Base-by-base conservation (phyloP, 768 basidiomycete genomes). In the Candolleomyces eurysporus region DNA sequence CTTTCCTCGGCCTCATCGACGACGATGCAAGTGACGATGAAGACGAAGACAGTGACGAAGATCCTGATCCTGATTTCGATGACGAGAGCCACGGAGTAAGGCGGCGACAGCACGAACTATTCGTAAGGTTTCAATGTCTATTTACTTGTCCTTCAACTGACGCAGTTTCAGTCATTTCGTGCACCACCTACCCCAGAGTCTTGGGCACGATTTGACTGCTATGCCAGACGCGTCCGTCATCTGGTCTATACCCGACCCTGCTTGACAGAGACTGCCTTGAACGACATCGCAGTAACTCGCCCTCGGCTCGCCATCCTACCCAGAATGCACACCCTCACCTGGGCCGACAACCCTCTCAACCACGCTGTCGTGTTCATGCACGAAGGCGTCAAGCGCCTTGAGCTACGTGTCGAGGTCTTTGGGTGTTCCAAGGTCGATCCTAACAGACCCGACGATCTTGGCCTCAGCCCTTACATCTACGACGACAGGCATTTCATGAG, bases 181-280 rank as follows among this genome's bases (percentile, higher is more conserved):
- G 62, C 66, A 57, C 46, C 58, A 31, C 64, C 64, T 2, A 61
- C 65, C 10, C 63, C 58, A 43, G 62, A 57, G 4, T 61, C 62
- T 19, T 68, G 69, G 69, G 63, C 61, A 10, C 52, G 59, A 36
- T 70, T 70, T 58, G 60, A 61, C 26, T 63, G 62, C 45, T 70
- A 70, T 55, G 61, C 69, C 17, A 64, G 62, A 39, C 66, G 66
- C 58, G 66, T 68, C 19, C 66, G 67, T 21, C 63, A 63, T 30
- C 65, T 70, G 50, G 51, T 63, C 21, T 66, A 63, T 61, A 73
- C 59, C 53, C 63, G 64, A 17, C 54, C 50, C 2, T 58, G 57
- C 17, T 19, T 48, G 4, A 42, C 46, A 4, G 22, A 58, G 7
- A 4, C n/a, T 42, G 21, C 39, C 7, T 22, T 64, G 39, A 50